Conservation (phyloP, 2,329 filamentous ascomycete genomes). For the Talaromyces sp. region DNA sequence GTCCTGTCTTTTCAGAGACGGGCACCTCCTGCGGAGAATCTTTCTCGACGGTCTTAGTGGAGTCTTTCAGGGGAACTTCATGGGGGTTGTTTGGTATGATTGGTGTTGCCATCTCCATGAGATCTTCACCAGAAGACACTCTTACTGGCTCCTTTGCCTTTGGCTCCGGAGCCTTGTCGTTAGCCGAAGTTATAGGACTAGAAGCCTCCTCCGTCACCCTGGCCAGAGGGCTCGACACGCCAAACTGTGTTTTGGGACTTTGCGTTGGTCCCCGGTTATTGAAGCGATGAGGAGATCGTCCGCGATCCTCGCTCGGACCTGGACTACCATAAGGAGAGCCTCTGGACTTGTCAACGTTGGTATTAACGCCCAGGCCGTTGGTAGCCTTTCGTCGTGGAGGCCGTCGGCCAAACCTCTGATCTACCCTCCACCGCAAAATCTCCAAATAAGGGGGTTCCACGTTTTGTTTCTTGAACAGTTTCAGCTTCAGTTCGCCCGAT, state of each 20-base stretch:
- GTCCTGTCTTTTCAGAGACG: conserved; percentile 27
- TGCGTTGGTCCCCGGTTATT: conserved; percentile 37
- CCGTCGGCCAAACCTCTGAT: conserved; percentile 81
- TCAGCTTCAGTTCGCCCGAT: conserved; percentile 80
- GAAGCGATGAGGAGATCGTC: conserved; percentile 47
- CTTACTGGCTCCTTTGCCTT: conserved; percentile 22
- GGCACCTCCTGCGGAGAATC: conserved; percentile 25
- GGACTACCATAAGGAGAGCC: conserved; percentile 53
- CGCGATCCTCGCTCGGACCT: conserved; percentile 42
- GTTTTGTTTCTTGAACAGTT: conserved; percentile 82
- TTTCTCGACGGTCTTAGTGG: conserved; percentile 14
- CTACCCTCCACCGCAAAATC: conserved; percentile 89
- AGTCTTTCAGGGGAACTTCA: background rate
- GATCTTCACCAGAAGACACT: conserved; percentile 30
- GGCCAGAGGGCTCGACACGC: conserved; percentile 42
- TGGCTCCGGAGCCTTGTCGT: conserved; percentile 28
- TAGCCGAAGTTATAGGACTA: conserved; percentile 29
- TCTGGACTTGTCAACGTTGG: conserved; percentile 43
- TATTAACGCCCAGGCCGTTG: conserved; percentile 51
- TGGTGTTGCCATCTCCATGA: conserved; percentile 38
- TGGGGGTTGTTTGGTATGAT: conserved; percentile 24
- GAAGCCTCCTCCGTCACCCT: conserved; percentile 44
- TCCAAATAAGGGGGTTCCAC: conserved; percentile 93
- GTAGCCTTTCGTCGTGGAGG: conserved; percentile 45
- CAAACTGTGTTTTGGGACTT: conserved; percentile 41